Percentiles rank a stretch among this genome's conserved stretches.
These are phyloP conservation scores for Hypoxylon sp. DNA, from an alignment of 2,329 filamentous ascomycete species.

Conservation along the genomic window DNA sequence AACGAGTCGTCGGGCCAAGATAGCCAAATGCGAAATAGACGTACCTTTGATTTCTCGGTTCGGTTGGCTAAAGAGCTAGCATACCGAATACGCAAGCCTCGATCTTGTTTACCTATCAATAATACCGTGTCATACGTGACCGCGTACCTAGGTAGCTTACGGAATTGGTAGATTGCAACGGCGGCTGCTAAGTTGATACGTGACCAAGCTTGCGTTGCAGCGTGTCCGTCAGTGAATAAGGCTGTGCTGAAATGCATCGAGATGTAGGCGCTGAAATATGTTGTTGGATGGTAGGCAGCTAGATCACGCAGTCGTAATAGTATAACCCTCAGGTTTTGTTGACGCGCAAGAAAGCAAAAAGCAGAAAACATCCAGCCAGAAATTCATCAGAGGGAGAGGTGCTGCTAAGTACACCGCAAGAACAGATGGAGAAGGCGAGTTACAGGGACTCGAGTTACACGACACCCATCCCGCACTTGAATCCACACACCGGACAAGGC, in stretches of 20 bases:
- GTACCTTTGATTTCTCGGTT: constrained; percentile 9
- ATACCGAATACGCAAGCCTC: neutral
- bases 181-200: neutral
- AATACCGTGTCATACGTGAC: neutral
- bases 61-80: neutral
- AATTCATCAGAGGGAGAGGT: neutral
- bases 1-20: constrained; percentile 19
- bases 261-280: neutral
- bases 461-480: constrained; percentile 27
- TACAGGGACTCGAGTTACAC: constrained; percentile 32
- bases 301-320: constrained; percentile 11
- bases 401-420: constrained; percentile 43
- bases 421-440: constrained; percentile 30
- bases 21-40: constrained; percentile 5
- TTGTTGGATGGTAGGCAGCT: too few species aligned
- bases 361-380: constrained; percentile 21
- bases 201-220: too few species aligned
- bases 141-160: too few species aligned
- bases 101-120: neutral
- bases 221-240: neutral
- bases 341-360: constrained; percentile 8
- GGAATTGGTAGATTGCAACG: neutral
- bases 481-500: constrained; percentile 20
- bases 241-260: neutral
- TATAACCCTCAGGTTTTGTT: constrained; percentile 22